Evolutionary conservation across 768 basidiomycete genomes (phyloP), one percentile per base, ranked within the genome.

Genomic region (Scleroderma citrinum): DNA sequence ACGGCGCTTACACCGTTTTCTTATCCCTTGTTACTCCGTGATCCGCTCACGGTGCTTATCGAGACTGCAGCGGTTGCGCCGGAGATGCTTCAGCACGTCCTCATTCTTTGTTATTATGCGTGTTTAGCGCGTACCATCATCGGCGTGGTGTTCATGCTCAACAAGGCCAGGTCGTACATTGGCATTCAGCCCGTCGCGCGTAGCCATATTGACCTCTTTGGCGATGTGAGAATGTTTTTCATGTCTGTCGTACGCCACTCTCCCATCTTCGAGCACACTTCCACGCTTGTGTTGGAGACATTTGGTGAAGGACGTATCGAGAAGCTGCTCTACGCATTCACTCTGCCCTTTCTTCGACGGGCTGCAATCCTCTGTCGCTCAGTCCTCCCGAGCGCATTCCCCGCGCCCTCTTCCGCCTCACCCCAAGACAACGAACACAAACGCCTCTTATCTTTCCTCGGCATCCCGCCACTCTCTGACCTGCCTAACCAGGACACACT

Each of bases 11-110:
- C 84, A 4, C 84, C 88, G 2, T 85, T 89, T 54, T 85, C 89
- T 1, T 85, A 85, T 47, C 93, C 94, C 1, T 71, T 97, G 0
- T 81, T 98, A 13, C 79, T 91, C 3, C 80, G 94, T 17, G 92
- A 96, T 63, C 94, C 96, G 0, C 84, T 97, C 58, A 85, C 87
- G 2, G 77, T 95, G 34, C 76, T 99, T 19, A 76, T 95, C 21
- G 95, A 99, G 69, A 82, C 87, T 0, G 93, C 94, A 0, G 87
- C 89, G 2, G 83, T 96, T 39, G 83, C 87, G 0, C 94, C 92
- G 0, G 89, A 93, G 53, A 86, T 92, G 62, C 77, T 99, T 23
- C 81, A 86, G 29, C 87, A 96, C 57, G 85, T 95, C 39, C 76
- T 92, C n/a, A 75, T 89, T 34, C 76, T 97, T 56, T 79, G 85